Percentiles rank a stretch among this genome's conserved stretches.
Evolutionary conservation across 176 grass and related monocot genomes (phyloP).

Genomic region (Elymus sibiricus): DNA sequence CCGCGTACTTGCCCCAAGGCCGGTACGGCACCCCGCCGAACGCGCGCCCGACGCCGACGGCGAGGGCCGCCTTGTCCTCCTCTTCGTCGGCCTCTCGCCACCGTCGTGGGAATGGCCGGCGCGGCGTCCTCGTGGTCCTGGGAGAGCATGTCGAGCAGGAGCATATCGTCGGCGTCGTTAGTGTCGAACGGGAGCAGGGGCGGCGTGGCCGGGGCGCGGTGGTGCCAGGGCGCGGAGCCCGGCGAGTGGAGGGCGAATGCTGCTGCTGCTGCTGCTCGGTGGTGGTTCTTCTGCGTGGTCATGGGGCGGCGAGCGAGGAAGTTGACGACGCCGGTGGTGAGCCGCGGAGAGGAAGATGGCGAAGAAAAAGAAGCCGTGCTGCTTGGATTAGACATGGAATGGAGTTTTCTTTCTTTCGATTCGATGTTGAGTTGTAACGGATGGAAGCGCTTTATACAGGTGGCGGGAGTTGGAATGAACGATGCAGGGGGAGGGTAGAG

Average conservation of each 20-base stretch:
- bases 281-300: background rate
- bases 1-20: slow-evolving; percentile 76
- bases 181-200: slow-evolving; percentile 28
- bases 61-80: no score
- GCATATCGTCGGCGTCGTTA: slow-evolving; percentile 42
- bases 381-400: background rate
- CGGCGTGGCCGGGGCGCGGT: background rate
- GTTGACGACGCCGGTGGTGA: background rate
- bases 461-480: background rate
- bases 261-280: background rate
- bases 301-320: slow-evolving; percentile 17
- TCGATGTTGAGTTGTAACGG: background rate
- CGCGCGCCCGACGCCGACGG: background rate
- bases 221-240: slow-evolving; percentile 30
- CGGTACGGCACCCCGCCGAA: slow-evolving; percentile 65
- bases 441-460: slow-evolving; percentile 17
- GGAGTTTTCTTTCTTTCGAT: no score
- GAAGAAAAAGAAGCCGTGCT: background rate
- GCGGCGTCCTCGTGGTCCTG: background rate
- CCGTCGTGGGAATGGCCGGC: background rate
- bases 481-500: no score
- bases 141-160: slow-evolving; percentile 26
- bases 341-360: background rate
- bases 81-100: background rate
- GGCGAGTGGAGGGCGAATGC: slow-evolving; percentile 16